Conservation (phyloP, 805 yeast genomes). For the Kazachstania taianensis region DNA sequence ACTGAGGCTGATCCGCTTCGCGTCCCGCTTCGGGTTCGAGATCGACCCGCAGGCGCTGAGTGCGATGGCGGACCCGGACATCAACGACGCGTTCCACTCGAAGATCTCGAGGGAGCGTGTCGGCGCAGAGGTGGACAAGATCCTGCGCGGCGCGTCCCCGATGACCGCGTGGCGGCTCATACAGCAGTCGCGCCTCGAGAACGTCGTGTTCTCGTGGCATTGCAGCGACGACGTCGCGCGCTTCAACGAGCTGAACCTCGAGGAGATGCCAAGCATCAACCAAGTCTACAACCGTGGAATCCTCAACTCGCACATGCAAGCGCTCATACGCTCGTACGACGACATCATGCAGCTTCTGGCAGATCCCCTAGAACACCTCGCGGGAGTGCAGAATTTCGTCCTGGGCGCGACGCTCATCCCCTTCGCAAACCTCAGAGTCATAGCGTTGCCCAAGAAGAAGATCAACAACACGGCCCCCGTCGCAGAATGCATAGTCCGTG, state of each 20-base stretch:
- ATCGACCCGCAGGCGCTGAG: constrained; percentile 48
- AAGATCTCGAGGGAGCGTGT: constrained; percentile 87
- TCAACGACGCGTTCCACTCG: constrained; percentile 47
- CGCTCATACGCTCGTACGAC: constrained; percentile 4
- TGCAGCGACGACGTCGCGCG: constrained; percentile 15
- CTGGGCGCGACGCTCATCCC: constrained; percentile 18
- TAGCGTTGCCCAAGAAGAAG: constrained; percentile 22
- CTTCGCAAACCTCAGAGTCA: constrained; percentile 13
- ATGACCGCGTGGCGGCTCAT: constrained; percentile 53
- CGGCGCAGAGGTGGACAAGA: constrained; percentile 76
- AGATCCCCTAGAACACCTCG: constrained; percentile 1
- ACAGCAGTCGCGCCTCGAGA: constrained; percentile 43
- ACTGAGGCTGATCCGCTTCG: constrained; percentile 75
- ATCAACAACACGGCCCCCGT: constrained; percentile 17
- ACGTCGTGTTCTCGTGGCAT: constrained; percentile 45
- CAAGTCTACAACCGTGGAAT: constrained; percentile 12
- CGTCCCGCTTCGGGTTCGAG: constrained; percentile 60
- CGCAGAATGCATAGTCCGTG: constrained; percentile 45
- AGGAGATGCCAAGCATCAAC: constrained; percentile 8
- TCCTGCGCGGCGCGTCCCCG: constrained; percentile 54
- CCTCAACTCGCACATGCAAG: constrained; percentile 10
- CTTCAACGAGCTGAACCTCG: constrained; percentile 18
- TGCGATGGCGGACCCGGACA: constrained; percentile 54
- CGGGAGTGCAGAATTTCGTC: constrained; percentile 15
- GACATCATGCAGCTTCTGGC: constrained; percentile 7